phyloP scores from a whole-genome alignment of 768 basidiomycete species.

The Terana coerulea region DNA sequence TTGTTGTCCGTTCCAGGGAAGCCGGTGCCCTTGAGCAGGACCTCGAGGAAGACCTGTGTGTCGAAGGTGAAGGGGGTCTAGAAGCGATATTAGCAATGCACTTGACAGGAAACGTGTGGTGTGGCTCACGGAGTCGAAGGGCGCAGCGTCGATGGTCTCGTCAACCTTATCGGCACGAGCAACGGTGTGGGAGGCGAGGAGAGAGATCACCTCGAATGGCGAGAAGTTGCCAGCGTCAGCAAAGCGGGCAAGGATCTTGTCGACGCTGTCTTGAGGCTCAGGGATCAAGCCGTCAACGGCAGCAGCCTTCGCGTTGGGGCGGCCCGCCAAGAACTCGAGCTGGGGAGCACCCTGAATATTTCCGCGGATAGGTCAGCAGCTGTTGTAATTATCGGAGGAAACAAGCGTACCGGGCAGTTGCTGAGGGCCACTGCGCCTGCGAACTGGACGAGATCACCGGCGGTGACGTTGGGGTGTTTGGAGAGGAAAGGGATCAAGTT shows the following conservation, averaged over 20 bases:
- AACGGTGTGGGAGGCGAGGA: conserved; percentile 21
- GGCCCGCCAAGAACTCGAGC: conserved; percentile 15
- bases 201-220: conserved; percentile 20
- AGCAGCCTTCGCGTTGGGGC: not conserved
- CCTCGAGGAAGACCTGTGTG: conserved; percentile 21
- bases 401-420: conserved; percentile 5
- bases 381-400: too few relatives aligned
- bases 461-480: conserved; percentile 13
- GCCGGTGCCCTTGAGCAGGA: conserved; percentile 18
- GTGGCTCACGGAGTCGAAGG: conserved; percentile 20
- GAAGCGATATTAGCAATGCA: not conserved
- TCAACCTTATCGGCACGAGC: conserved; percentile 19
- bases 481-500: conserved; percentile 18
- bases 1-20: conserved; percentile 33
- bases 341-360: conserved; percentile 23
- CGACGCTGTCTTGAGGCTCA: conserved; percentile 17
- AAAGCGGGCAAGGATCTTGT: conserved; percentile 21
- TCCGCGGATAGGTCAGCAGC: conserved; percentile 12
- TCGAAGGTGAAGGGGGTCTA: conserved; percentile 16
- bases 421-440: conserved; percentile 11
- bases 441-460: conserved; percentile 16
- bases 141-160: conserved; percentile 17
- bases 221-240: conserved; percentile 22
- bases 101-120: not conserved
- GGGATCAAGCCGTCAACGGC: conserved; percentile 10